Evolutionary conservation across 192 early-diverging fungal species (phyloP), one percentile per base, ranked within the genome.

Genomic region (Backusella australiensis): DNA sequence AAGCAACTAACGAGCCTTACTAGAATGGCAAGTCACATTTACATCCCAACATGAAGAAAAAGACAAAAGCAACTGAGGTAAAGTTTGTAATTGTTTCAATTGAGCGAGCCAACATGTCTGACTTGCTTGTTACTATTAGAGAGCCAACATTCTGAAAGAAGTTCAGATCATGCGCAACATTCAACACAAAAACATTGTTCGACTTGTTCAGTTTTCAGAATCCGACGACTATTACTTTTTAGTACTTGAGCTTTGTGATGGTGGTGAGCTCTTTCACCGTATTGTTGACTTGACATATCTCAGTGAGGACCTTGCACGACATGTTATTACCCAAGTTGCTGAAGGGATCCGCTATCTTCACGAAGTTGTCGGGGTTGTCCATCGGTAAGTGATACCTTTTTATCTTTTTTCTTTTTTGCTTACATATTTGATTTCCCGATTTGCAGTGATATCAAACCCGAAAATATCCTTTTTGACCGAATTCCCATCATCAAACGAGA

Each of bases 261-360:
- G 94, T 74, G 96, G 96, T 76, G 96, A 98, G 83, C 86, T 98
- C 34, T 98, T 95, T 76, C 92, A 96, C 81, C 89, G 93, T 41
- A 91, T 97, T 42, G 91, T 95, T 56, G 88, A 91, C 77, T 80
- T 94, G 34, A 94, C 93, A 9, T 94, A 93, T 80, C 87, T 95
- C 71, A 92, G 91, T 52, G 95, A 96, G 80, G 84, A 88, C 7
- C 77, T 94, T 41, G 83, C 92, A 17, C 90, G 94, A 4, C 92
- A 95, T 77, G 92, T 96, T 63, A 94, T 96, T 72, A 85, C 90
- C 34, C 95, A 98, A 83, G 92, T 98, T 39, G 95, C 94, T 6
- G 85, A 93, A 69, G 95, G 90, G 6, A 87, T 98, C 42, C 86
- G 89, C 70, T 94, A 96, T 77, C 84, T 96, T 42, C 96, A 98